phyloP scores from a whole-genome alignment of 2,329 filamentous ascomycete genomes.

The Geoglossum cookeanum region DNA sequence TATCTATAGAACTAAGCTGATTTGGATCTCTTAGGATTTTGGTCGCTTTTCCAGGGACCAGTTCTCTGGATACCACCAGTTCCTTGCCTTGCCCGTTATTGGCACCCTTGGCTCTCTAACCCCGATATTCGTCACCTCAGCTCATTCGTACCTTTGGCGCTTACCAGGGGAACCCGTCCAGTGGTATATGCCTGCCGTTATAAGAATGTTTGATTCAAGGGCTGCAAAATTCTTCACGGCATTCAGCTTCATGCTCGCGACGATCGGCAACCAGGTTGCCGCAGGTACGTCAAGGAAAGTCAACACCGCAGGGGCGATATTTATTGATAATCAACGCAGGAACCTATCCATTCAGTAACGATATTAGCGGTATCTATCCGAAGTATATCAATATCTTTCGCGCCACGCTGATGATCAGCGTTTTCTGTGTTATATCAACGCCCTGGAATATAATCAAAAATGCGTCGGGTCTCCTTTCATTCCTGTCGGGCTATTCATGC shows the following conservation, averaged over 20 bases:
- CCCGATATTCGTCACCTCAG: constrained; percentile 29
- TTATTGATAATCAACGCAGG: constrained; percentile 1
- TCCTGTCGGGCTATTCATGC: constrained; percentile 19
- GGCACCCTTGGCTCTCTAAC: constrained; percentile 28
- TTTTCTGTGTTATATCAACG: constrained; percentile 17
- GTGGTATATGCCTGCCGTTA: constrained; percentile 31
- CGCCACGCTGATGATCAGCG: constrained; percentile 16
- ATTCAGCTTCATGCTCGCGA: constrained; percentile 23
- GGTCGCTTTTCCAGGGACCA: constrained; percentile 24
- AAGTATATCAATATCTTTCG: constrained; percentile 19
- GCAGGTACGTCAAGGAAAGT: constrained; percentile 12
- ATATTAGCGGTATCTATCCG: constrained; percentile 17
- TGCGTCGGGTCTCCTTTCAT: constrained; percentile 17
- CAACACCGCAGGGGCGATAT: neutral
- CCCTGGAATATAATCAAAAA: constrained; percentile 22
- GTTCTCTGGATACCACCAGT: constrained; percentile 24
- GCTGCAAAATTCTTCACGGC: constrained; percentile 25
- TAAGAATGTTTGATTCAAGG: constrained; percentile 25
- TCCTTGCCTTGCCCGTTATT: constrained; percentile 29
- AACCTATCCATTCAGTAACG: constrained; percentile 20
- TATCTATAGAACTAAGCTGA: neutral
- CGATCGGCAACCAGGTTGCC: constrained; percentile 24
- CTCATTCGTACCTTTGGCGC: constrained; percentile 26
- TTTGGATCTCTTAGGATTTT: constrained; percentile 16
- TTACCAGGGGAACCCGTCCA: constrained; percentile 15